Percentiles rank a stretch among this genome's conserved stretches.
Conservation (phyloP, 306 rosid genomes). For the Medicago lupulina region DNA sequence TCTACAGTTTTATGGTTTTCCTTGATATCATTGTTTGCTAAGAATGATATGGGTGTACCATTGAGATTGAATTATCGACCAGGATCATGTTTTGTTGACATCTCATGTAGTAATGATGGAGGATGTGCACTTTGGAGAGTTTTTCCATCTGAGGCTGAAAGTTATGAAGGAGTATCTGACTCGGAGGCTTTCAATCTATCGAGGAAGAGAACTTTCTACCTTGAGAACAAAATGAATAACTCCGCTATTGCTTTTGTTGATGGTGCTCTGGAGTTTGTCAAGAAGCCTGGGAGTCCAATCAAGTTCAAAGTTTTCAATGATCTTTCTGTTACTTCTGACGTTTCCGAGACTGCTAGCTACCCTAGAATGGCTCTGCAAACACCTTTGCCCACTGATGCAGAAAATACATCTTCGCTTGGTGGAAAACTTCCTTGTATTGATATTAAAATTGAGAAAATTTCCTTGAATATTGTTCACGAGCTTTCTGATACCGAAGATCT, state of each 20-base stretch:
- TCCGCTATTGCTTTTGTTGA: slow-evolving; percentile 84
- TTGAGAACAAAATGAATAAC: slow-evolving; percentile 78
- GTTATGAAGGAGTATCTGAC: slow-evolving; percentile 57
- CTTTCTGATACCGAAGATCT: slow-evolving; percentile 63
- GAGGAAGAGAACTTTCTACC: slow-evolving; percentile 63
- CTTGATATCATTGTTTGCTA: slow-evolving; percentile 80
- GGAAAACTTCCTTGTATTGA: slow-evolving; percentile 64
- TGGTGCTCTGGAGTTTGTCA: slow-evolving; percentile 80
- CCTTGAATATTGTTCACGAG: slow-evolving; percentile 75
- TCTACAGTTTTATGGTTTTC: slow-evolving; percentile 82
- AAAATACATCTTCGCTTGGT: slow-evolving; percentile 45
- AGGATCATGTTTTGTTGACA: slow-evolving; percentile 79
- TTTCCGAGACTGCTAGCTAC: slow-evolving; percentile 44
- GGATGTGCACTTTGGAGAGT: slow-evolving; percentile 70
- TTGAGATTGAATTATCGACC: slow-evolving; percentile 74
- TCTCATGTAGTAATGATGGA: slow-evolving; percentile 67
- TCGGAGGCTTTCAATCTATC: slow-evolving; percentile 70
- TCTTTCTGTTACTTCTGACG: slow-evolving; percentile 50
- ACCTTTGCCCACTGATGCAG: slow-evolving; percentile 46
- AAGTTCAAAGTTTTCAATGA: slow-evolving; percentile 80
- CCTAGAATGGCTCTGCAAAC: slow-evolving; percentile 51
- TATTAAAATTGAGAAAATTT: slow-evolving; percentile 61
- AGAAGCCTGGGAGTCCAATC: slow-evolving; percentile 89
- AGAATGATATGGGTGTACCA: slow-evolving; percentile 71
- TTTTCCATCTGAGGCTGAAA: slow-evolving; percentile 56